Base-by-base conservation (phyloP, 1,284 basidiomycete genomes). In the Boletus subluridellus region DNA sequence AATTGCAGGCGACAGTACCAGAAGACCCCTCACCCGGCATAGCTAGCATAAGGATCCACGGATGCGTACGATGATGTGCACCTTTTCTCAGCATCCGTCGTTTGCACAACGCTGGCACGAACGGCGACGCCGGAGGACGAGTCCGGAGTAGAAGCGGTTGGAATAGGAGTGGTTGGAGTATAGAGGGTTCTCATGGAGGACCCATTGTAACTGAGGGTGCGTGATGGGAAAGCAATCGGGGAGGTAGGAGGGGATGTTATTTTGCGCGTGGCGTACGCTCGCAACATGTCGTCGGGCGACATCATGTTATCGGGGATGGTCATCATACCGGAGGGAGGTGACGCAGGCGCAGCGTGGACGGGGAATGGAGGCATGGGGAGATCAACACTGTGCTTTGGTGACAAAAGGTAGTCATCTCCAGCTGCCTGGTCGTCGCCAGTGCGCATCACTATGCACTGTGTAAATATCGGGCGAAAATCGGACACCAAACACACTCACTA, bases 281-380 rank as follows among this genome's bases (percentile, higher is more conserved):
- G 81, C 41, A 90, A 76, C 85, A 90, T 87, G 17, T 82, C 87
- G 63, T 90, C 88, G 4, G 88, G 88, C 0, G 82, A 82, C 80
- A 85, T 83, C 42, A 78, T 72, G 47, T 65, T 77, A 0, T 77
- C 77, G 21, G 80, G 78, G 73, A 79, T 76, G 4, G 78, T 74
- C 77, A 83, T 81, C 48, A 74, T 73, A 64, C 76, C 73, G 63
- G 79, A 65, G 58, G 78, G 59, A 55, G 74, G 69, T 28, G 75
- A 76, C 63, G 74, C 61, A 63, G 75, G 68, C 55, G 72, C 58
- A 58, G 72, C 60, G 52, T 73, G 67, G 12, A 65, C 66, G 34
- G 77, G 73, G 35, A 64, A 67, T 4, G 73, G 77, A 35, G 70
- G 74, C 55, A 64, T 63, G 45, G 68, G 72, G 50, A 73, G 56